Base-by-base conservation (phyloP, 768 basidiomycete genomes). In the Amanita pallidorosea region DNA sequence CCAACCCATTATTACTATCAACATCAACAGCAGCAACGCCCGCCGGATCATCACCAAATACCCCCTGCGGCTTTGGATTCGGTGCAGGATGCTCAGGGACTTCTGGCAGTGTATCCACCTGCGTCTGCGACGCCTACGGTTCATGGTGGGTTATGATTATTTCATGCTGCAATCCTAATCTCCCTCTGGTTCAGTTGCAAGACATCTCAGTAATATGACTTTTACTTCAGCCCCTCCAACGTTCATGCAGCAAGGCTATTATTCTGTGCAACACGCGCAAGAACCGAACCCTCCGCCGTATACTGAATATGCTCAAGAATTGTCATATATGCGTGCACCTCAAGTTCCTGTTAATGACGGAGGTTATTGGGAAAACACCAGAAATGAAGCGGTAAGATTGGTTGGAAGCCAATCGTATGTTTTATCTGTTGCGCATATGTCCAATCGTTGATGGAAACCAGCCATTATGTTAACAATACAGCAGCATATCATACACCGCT, bases 51-150 rank as follows among this genome's bases (percentile, higher is more conserved):
- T 31, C 45, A 53, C n/a, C 36, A 37, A 17, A 29, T 20, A 22
- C 54, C 60, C 9, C 46, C 53, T 44, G 58, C 60, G 36, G 62
- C 64, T 8, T 58, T 71, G 33, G 74, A 80, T 61, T 69, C 80
- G 4, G 80, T 81, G 3, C 80, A 85, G 45, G 79, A 81, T 62
- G 80, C 84, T 2, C 85, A 86, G 55, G 66, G 74, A 47, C 65
- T 89, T 22, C 71, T 86, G 42, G 75, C 79, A 4, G 70, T 76
- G 31, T 89, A 87, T 62, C 84, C 88, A 35, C 73, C 83, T 58
- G 83, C 83, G 35, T 88, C 86, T 53, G 81, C 83, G 23, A 85
- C 81, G 4, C 85, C 86, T n/a, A 76, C 85, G 7, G 72, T 79
- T 34, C 87, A 89, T 60, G 85, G 88, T 86, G 60, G 54, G 66